Conservation (phyloP, 2,329 filamentous ascomycete genomes). For the Tolypocladium inflatum region DNA sequence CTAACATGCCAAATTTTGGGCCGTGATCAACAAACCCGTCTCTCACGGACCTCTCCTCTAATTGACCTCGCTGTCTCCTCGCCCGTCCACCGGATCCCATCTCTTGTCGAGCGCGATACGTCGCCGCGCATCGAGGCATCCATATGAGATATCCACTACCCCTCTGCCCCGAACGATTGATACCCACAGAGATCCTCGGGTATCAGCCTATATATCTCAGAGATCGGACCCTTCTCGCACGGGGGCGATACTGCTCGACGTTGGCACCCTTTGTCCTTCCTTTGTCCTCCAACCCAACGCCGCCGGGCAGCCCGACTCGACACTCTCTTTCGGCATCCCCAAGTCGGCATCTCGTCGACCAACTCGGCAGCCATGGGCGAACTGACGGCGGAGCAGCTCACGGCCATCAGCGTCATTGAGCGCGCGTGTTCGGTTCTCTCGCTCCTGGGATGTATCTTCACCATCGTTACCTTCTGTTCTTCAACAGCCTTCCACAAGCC, state of each 20-base stretch:
- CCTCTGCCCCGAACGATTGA: not conserved
- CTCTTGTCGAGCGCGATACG: not conserved
- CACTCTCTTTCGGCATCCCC: not conserved
- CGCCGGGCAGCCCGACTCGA: not conserved
- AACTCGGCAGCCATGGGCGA: not conserved
- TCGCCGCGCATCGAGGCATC: not conserved
- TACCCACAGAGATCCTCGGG: not conserved
- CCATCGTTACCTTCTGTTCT: slow-evolving; percentile 60
- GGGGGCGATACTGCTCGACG: not conserved
- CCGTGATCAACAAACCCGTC: not conserved
- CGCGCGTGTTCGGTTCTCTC: slow-evolving; percentile 62
- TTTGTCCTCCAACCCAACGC: not conserved
- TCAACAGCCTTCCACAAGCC: slow-evolving; percentile 69
- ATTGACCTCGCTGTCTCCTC: not conserved
- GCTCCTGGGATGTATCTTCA: slow-evolving; percentile 59
- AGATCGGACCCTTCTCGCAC: not conserved
- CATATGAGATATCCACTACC: not conserved
- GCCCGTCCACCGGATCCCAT: not conserved
- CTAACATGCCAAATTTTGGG: not conserved
- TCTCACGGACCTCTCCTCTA: not conserved
- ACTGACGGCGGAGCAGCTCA: slow-evolving; percentile 27
- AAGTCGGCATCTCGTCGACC: not conserved
- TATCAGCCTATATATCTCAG: not conserved
- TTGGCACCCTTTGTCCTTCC: not conserved
- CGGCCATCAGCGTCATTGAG: slow-evolving; percentile 53